Evolutionary conservation across 2,329 filamentous ascomycete species (phyloP).

Genomic region (Aspergillus proliferans): DNA sequence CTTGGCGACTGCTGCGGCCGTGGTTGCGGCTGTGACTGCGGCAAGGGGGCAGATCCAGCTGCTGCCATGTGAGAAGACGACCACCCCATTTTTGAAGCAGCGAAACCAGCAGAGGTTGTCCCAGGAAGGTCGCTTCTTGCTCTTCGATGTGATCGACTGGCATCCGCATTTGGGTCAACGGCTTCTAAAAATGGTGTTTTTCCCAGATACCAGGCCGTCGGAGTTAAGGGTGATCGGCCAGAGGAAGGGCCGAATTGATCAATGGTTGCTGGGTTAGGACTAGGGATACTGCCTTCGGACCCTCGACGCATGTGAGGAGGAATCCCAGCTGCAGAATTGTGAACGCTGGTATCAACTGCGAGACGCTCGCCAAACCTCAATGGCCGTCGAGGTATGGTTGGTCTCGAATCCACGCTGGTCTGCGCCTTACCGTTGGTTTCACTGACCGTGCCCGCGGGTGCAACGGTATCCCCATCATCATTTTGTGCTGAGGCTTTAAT

Average conservation of each 20-base stretch:
- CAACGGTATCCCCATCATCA: conserved; percentile 1
- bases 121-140: conserved; percentile 54
- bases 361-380: conserved; percentile 70
- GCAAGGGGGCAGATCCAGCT: conserved; percentile 19
- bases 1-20: conserved; percentile 12
- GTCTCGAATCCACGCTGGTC: conserved; percentile 1
- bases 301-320: conserved; percentile 53
- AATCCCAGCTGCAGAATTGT: conserved; percentile 54
- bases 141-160: conserved; percentile 29
- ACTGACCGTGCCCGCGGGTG: conserved; percentile 4
- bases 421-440: conserved; percentile 2
- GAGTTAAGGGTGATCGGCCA: conserved; percentile 56
- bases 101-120: conserved; percentile 19
- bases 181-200: conserved; percentile 40
- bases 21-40: conserved; percentile 1
- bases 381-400: conserved; percentile 40
- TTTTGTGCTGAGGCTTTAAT: conserved; percentile 7
- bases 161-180: conserved; percentile 22
- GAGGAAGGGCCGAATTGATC: conserved; percentile 33
- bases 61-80: conserved; percentile 27
- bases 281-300: conserved; percentile 64
- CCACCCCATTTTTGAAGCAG: conserved; percentile 14
- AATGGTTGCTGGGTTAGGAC: conserved; percentile 40
- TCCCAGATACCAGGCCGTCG: conserved; percentile 60
- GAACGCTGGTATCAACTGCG: conserved; percentile 50